These are phyloP conservation scores for Stellera chamaejasme DNA, from an alignment of 345 rosid genomes.

Conservation along the genomic window DNA sequence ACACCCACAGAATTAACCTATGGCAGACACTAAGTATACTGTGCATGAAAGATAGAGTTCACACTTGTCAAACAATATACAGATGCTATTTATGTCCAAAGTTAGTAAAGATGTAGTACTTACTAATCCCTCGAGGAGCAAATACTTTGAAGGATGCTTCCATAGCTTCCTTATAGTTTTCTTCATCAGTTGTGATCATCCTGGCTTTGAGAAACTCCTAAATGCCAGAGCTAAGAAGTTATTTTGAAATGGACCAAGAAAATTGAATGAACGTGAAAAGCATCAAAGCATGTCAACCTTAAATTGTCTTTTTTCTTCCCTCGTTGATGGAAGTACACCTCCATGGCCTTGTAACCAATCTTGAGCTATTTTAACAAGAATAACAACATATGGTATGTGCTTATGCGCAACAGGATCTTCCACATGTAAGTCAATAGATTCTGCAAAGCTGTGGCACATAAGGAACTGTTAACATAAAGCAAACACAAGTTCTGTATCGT, in stretches of 20 bases:
- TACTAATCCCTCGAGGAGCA: conserved; percentile 86
- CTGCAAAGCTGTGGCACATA: conserved; percentile 54
- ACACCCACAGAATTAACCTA: too few species aligned
- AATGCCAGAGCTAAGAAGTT: conserved; percentile 16
- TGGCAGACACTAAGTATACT: too few species aligned
- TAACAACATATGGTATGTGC: conserved; percentile 85
- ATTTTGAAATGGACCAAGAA: conserved; percentile 13
- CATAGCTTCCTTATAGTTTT: conserved; percentile 88
- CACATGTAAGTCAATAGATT: conserved; percentile 58
- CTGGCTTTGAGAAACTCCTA: conserved; percentile 76
- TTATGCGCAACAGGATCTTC: conserved; percentile 79
- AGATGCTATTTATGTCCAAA: too few species aligned
- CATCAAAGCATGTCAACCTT: conserved; percentile 41
- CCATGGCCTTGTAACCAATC: conserved; percentile 76
- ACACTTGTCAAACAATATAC: too few species aligned
- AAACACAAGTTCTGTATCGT: background rate
- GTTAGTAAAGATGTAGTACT: conserved; percentile 23
- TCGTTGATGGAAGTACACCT: conserved; percentile 68
- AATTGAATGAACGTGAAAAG: conserved; percentile 12
- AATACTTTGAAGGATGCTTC: conserved; percentile 90
- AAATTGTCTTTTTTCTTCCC: conserved; percentile 84
- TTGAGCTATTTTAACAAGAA: conserved; percentile 77
- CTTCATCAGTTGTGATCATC: conserved; percentile 73
- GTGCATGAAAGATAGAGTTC: too few species aligned
- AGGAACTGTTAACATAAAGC: conserved; percentile 2